Conservation (phyloP, 352 stramenopile species). For the Pythium periplocum region DNA sequence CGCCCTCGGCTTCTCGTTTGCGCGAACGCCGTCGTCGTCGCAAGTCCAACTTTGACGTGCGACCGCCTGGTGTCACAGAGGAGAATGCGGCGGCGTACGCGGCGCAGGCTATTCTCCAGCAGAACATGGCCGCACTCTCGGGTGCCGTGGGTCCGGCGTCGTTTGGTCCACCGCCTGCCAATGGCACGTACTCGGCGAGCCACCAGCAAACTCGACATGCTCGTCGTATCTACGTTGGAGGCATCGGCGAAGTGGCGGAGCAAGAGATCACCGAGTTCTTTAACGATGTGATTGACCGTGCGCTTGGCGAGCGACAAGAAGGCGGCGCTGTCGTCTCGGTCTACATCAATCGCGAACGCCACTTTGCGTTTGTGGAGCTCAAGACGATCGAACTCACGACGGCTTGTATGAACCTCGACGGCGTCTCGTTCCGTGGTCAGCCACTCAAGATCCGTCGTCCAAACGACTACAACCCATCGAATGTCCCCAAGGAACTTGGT, state of each 20-base stretch:
- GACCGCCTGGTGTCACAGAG: conserved; percentile 70
- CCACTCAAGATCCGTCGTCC: conserved; percentile 95
- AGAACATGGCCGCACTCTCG: conserved; percentile 71
- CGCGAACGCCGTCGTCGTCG: conserved; percentile 38
- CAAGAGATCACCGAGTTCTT: conserved; percentile 89
- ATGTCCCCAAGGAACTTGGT: conserved; percentile 81
- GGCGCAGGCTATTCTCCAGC: conserved; percentile 79
- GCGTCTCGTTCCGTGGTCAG: conserved; percentile 91
- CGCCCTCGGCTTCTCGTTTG: conserved; percentile 16
- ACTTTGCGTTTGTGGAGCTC: conserved; percentile 98
- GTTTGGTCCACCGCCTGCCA: conserved; percentile 39
- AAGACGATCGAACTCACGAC: conserved; percentile 95
- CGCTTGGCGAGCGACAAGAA: conserved; percentile 68
- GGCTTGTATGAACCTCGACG: conserved; percentile 94
- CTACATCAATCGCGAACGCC: conserved; percentile 95
- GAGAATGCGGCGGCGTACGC: conserved; percentile 80
- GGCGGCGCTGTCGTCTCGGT: conserved; percentile 81
- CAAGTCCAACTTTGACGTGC: conserved; percentile 84
- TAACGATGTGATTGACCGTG: conserved; percentile 88
- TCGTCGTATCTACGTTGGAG: conserved; percentile 95
- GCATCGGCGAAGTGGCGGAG: conserved; percentile 82
- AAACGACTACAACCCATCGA: conserved; percentile 96
- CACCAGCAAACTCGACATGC: conserved; percentile 94
- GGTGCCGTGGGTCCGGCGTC: conserved; percentile 56
- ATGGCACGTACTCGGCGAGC: conserved; percentile 9